Percentiles rank a stretch among this genome's conserved stretches.
Conservation (phyloP, 176 grass and related monocot species). For the Carex parvula region DNA sequence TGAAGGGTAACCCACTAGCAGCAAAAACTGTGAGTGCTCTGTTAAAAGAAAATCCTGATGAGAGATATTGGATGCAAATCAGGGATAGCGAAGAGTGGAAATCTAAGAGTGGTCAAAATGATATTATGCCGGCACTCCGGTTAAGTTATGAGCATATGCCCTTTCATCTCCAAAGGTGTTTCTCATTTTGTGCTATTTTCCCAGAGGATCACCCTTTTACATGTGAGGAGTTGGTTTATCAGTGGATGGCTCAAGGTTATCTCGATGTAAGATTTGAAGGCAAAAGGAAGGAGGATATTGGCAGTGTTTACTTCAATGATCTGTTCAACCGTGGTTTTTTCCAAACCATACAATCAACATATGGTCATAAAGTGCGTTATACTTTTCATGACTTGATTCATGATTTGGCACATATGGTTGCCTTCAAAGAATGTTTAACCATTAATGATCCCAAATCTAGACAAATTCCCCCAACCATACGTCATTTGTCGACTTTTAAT, state of each 20-base stretch:
- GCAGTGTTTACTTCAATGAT: constrained; percentile 3
- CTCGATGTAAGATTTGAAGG: neutral
- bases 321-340: constrained; percentile 29
- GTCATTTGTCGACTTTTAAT: constrained; percentile 30
- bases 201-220: constrained; percentile 2
- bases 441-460: neutral
- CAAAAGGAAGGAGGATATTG: constrained; percentile 30
- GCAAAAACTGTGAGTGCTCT: neutral
- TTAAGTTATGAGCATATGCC: constrained; percentile 37
- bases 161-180: constrained; percentile 3
- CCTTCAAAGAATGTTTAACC: neutral
- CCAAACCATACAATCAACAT: neutral
- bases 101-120: neutral
- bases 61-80: constrained; percentile 4
- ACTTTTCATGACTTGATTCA: constrained; percentile 33
- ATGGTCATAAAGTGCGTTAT: neutral
- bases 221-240: neutral
- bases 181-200: constrained; percentile 27
- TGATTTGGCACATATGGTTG: constrained; percentile 23
- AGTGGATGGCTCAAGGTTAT: constrained; percentile 49
- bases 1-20: neutral
- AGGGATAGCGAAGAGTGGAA: constrained; percentile 17
- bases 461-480: neutral
- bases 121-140: constrained; percentile 24
- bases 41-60: neutral